Percentiles rank a stretch among this genome's conserved stretches.
phyloP scores from a whole-genome alignment of 768 basidiomycete species.

The Suillus ampliporus region DNA sequence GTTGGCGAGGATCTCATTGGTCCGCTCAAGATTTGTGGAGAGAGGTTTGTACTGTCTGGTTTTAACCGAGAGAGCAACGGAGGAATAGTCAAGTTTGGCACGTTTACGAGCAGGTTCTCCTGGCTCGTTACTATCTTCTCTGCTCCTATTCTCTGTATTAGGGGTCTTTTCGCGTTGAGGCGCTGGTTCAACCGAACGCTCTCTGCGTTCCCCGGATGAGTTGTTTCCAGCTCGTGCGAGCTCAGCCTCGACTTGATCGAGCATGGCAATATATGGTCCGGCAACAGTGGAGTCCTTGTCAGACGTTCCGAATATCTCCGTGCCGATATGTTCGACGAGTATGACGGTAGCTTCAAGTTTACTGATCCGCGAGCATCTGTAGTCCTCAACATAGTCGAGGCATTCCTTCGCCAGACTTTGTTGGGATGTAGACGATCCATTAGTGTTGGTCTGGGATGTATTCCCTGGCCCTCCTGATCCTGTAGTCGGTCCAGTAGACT shows the following conservation, averaged over 20 bases:
- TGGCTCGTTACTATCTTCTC: no score
- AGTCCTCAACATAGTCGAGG: neutral
- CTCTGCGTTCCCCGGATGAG: no score
- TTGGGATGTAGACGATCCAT: neutral
- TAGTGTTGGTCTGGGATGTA: no score
- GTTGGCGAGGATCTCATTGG: neutral
- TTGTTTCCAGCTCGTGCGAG: no score
- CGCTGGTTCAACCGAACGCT: neutral
- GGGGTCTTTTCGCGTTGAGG: neutral
- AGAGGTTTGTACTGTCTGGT: neutral
- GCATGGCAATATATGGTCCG: neutral
- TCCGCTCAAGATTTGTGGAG: neutral
- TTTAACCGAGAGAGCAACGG: conserved; percentile 1
- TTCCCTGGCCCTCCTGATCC: no score
- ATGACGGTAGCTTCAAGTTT: neutral
- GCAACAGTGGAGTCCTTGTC: no score
- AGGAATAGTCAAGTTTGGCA: conserved; percentile 15
- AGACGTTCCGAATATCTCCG: neutral
- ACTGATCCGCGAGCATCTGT: neutral
- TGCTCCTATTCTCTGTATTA: neutral
- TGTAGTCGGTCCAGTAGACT: no score
- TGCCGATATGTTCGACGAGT: neutral
- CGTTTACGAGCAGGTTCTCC: neutral
- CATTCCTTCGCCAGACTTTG: neutral
- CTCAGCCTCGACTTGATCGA: no score